Percentiles rank a stretch among this genome's conserved stretches.
phyloP scores from a whole-genome alignment of 2,329 filamentous ascomycete species.

The Botrytis hyacinthi region DNA sequence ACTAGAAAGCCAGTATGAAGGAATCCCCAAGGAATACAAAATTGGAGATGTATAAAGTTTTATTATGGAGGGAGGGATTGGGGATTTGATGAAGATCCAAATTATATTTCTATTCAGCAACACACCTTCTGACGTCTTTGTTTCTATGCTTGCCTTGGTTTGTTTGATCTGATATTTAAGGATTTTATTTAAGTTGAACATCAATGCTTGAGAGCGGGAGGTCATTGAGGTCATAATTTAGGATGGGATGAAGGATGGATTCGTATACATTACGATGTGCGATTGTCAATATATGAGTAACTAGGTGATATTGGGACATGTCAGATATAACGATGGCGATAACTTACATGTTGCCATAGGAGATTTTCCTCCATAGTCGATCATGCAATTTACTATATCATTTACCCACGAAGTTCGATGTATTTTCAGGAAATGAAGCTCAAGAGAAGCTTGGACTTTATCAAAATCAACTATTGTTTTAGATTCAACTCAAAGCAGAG shows the following conservation, averaged over 20 bases:
- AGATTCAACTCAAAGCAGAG: slow-evolving; percentile 3
- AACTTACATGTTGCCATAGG: background rate
- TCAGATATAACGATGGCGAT: background rate
- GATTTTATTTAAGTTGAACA: slow-evolving; percentile 12
- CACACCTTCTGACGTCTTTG: background rate
- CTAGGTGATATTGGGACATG: background rate
- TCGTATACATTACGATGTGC: background rate
- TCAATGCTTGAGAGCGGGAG: slow-evolving; percentile 4
- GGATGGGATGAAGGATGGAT: slow-evolving; percentile 14
- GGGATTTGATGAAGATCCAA: slow-evolving; percentile 16
- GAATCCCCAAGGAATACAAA: background rate
- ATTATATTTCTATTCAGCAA: background rate
- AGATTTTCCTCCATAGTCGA: background rate
- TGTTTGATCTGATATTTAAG: slow-evolving; percentile 20
- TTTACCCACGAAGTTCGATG: background rate
- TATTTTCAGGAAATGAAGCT: slow-evolving; percentile 3
- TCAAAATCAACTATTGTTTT: slow-evolving; percentile 7
- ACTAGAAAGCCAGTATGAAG: background rate
- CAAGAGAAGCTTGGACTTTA: slow-evolving; percentile 3
- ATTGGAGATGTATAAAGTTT: slow-evolving; percentile 13
- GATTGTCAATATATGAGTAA: background rate
- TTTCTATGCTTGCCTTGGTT: background rate
- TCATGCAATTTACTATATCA: background rate
- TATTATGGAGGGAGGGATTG: slow-evolving; percentile 1
- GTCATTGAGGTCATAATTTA: background rate